phyloP scores from a whole-genome alignment of 1,139 yeast genomes.

The Kurtzmaniella quercitrusa region DNA sequence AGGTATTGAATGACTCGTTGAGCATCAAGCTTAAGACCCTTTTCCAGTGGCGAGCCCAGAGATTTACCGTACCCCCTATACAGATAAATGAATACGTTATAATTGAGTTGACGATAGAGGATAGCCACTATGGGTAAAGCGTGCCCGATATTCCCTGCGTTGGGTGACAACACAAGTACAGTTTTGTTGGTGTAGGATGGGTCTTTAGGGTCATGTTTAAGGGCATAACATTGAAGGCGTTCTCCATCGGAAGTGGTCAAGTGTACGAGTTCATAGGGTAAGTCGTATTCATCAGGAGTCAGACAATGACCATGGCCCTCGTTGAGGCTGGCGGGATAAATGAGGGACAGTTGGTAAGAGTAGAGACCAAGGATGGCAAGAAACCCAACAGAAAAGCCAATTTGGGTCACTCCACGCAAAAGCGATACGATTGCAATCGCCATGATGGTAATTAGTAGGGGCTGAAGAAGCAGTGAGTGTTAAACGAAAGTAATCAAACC shows the following conservation, averaged over 20 bases:
- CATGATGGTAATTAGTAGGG: neutral
- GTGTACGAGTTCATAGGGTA: conserved; percentile 63
- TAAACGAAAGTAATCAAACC: no score
- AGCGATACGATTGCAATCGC: neutral
- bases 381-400: conserved; percentile 34
- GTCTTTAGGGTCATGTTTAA: conserved; percentile 43
- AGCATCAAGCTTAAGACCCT: conserved; percentile 81
- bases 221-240: conserved; percentile 37
- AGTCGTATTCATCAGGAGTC: conserved; percentile 67
- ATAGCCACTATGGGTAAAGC: conserved; percentile 77
- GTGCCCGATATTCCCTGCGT: conserved; percentile 96
- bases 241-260: conserved; percentile 68
- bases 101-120: conserved; percentile 59
- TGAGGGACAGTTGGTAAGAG: conserved; percentile 60
- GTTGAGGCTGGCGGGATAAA: conserved; percentile 81
- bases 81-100: conserved; percentile 81
- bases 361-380: conserved; percentile 55
- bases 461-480: no score
- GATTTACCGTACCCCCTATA: conserved; percentile 92
- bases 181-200: conserved; percentile 58
- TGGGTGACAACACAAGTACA: conserved; percentile 76
- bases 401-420: conserved; percentile 15
- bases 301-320: conserved; percentile 74
- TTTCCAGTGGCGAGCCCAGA: conserved; percentile 72
- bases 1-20: conserved; percentile 65